Evolutionary conservation across 2,329 filamentous ascomycete species (phyloP), one percentile per base, ranked within the genome.

Genomic region (Podosphaera leucotricha): DNA sequence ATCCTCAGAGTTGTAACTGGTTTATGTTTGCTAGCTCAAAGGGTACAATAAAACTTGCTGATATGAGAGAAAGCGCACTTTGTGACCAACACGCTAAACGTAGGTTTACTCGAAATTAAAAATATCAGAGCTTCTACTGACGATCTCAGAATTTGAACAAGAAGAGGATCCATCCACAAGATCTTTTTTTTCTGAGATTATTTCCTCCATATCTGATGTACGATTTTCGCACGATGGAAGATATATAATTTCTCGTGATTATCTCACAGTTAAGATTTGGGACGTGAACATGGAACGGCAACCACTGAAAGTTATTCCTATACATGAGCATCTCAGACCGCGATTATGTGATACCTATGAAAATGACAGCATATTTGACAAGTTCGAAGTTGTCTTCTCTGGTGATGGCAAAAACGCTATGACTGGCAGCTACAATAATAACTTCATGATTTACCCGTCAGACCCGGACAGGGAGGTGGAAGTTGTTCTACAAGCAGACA

Each of bases 1-100:
- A 98, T 59, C 90, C 90, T 5, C 69, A 78, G 57, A 93, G 86
- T 67, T 98, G 90, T 71, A 95, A 98, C 64, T 93, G 84, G 85
- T 95, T 98, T 66, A 98, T 98, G 87, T 98, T 95, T 61, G 90
- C 90, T 54, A 95, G 87, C 62, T 94, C 86, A 47, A 98, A 98
- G 64, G 90, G 90, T 48, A 95, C 90, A 30, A 95, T 98, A 66
- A 98, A 98, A 66, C 70, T 98, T 55, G 90, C 90, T 41, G 90
- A 98, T 57, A 98, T 98, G 90, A 77, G 90, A 56, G 81, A 94
- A 67, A 92, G 85, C 57, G 90, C 90, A 24, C 67, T 98, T 43
- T 98, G 90, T 58, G 90, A 98, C 59, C 77, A 92, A 57, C 90
- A 98, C 59, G 79, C 85, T 16, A 98, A 98, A 65, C 70, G 90